phyloP scores from a whole-genome alignment of 495 filamentous ascomycete genomes.

The Physcia stellaris region DNA sequence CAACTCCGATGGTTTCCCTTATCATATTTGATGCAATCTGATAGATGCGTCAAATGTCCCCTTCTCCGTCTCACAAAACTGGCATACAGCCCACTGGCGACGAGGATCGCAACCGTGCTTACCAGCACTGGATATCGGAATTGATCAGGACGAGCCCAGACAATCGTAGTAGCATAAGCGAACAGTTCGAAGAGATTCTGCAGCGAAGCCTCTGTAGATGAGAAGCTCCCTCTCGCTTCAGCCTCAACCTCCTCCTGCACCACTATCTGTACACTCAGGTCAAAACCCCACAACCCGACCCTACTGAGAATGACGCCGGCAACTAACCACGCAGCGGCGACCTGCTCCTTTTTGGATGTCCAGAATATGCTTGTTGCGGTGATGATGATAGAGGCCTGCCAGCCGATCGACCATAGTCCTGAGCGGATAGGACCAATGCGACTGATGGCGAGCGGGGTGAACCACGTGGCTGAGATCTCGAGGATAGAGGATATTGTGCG shows the following conservation, averaged over 20 bases:
- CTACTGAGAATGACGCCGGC: constrained; percentile 42
- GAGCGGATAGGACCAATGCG: constrained; percentile 42
- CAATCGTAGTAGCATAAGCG: constrained; percentile 46
- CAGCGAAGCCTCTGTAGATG: constrained; percentile 42
- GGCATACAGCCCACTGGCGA: constrained; percentile 39
- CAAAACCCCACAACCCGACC: constrained; percentile 54
- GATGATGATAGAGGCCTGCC: constrained; percentile 41
- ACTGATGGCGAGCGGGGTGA: constrained; percentile 27
- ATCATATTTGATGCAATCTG: too few relatives aligned
- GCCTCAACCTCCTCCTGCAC: constrained; percentile 47
- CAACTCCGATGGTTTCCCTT: too few relatives aligned
- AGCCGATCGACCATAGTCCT: constrained; percentile 50
- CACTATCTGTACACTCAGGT: constrained; percentile 49
- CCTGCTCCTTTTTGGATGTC: constrained; percentile 12
- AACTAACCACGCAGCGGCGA: constrained; percentile 33
- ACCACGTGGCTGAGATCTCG: constrained; percentile 13
- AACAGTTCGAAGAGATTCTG: constrained; percentile 56
- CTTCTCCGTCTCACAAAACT: constrained; percentile 40
- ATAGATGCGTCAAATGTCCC: too few relatives aligned
- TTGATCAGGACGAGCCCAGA: constrained; percentile 39
- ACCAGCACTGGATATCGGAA: constrained; percentile 50
- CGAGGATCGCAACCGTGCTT: constrained; percentile 34
- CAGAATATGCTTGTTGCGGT: constrained; percentile 30
- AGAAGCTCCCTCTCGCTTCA: constrained; percentile 42
- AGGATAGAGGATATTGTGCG: constrained; percentile 3